Evolutionary conservation across 495 filamentous ascomycete genomes (phyloP), one percentile per base, ranked within the genome.

Genomic region (Penicillium bovifimosum): DNA sequence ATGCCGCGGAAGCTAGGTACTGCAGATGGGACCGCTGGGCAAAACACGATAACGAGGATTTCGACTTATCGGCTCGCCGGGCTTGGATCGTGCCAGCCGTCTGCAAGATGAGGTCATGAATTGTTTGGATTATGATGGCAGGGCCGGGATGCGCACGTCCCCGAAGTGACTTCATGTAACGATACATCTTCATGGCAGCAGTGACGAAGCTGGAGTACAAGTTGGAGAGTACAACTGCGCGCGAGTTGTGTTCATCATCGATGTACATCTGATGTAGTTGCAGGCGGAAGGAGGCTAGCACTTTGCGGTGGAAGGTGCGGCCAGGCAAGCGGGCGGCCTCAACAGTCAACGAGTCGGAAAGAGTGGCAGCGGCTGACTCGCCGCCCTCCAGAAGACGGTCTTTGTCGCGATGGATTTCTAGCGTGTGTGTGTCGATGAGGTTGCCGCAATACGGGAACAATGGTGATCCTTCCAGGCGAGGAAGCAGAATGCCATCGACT

Each of bases 201-300:
- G 91, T 88, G 28, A 78, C 50, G 52, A 96, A 91, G 33, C 80
- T 84, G 5, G 80, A 71, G 64, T 91, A 85, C 11, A 95, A 68
- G 59, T 92, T 96, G 6, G 67, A 66, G 4, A 95, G 70, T 4
- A 92, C 87, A 0, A 81, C 87, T 1, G 60, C 40, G 2, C 79
- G 58, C 6, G 83, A 82, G 64, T 96, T 97, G 70, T 91, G 86
- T 5, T 74, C 69, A 3, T 87, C 89, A 62, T 96, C 91, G 50
- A 93, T 85, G 65, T 92, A 91, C 86, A 96, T 95, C 28, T 85
- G 76, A 58, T 95, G 86, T 47, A 88, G 82, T 56, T 93, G 89
- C 39, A 91, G 85, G 63, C 93, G 91, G 74, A 96, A 89, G 0
- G 86, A 71, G 47, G 68, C 84, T 10, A 96, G 67, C n/a, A 86